Base-by-base conservation (phyloP, 2,329 filamentous ascomycete genomes). In the Dothideomycetes sp. region DNA sequence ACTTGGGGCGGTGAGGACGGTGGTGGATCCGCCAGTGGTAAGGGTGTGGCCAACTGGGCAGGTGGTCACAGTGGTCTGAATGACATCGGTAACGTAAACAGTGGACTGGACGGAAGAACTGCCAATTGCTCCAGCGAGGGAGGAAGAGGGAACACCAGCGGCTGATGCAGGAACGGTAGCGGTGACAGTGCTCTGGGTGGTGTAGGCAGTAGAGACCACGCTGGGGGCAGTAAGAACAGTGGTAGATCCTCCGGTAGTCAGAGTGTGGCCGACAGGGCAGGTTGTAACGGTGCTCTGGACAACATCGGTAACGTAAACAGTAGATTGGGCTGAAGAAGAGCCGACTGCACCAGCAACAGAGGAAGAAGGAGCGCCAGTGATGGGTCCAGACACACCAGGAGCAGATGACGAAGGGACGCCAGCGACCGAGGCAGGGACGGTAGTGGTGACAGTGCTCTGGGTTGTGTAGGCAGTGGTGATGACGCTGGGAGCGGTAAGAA, bases 101-200 rank as follows among this genome's bases (percentile, higher is more conserved):
- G 22, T 27, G n/a, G n/a, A n/a, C n/a, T n/a, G n/a, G n/a, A n/a
- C n/a, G n/a, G n/a, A n/a, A n/a, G n/a, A n/a, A n/a, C n/a, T n/a
- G n/a, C n/a, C n/a, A n/a, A n/a, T n/a, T n/a, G n/a, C n/a, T n/a
- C n/a, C n/a, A n/a, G n/a, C n/a, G n/a, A n/a, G 31, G 11, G 31
- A 18, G 5, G 12, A 15, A n/a, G 8, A 8, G 3, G 15, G 19
- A 12, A 24, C 12, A 37, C 16, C 33, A 30, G 33, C 16, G 4
- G 32, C 12, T 14, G 33, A n/a, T 12, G 43, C 17, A 14, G 16
- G 32, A 15, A 49, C 41, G 17, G 49, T 38, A 34, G 45, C 36
- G 32, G 53, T 40, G 2, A 47, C 44, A 22, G 59, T 59, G 8
- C 63, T 66, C 15, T 56, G 49, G 8, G 50, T 45, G 14, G 43